Base-by-base conservation (phyloP, 768 basidiomycete species). In the Podaxis carcinomalis region DNA sequence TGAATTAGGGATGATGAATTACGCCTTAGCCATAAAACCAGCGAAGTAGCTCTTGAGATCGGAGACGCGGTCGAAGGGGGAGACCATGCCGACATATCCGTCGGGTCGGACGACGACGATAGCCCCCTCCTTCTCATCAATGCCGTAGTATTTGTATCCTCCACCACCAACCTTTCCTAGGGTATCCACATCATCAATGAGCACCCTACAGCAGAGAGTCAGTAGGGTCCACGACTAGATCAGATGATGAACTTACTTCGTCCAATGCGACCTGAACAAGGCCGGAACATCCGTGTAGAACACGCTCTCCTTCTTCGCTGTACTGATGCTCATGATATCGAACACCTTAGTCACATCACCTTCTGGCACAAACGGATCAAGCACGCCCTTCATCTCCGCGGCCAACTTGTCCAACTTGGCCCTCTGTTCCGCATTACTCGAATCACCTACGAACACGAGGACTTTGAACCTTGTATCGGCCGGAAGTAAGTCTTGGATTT, bases 41-140 rank as follows among this genome's bases (percentile, higher is more conserved):
- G 68, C 66, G 40, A 89, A 83, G 66, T 88, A 89, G 1, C 23
- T 21, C 35, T 77, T 72, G 49, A 89, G 50, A 11, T 71, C 67
- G 23, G 67, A 55, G 7, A 76, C 64, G n/a, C 77, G 75, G 28
- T 75, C 68, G 44, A 89, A 70, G 0, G 87, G 80, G 1, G 77
- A 77, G 35, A 89, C 73, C 65, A 75, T 76, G 2, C 83, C 85
- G 32, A 90, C 78, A 59, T 88, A 88, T 14, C 88, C 88, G 65
- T 87, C 87, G 6, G 86, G 86, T 25, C 87, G 77, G 4, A 88
- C 79, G 52, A 85, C 73, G 6, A 85, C 78, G 10, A 85, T 66
- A 9, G 78, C 82, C 16, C 85, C 85, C 1, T 63, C 52, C 5
- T 64, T 63, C 4, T 72, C 59, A 35, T 74, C 70, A 49, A 87